phyloP scores from a whole-genome alignment of 2,329 filamentous ascomycete genomes.

The Chaetomium sp. region DNA sequence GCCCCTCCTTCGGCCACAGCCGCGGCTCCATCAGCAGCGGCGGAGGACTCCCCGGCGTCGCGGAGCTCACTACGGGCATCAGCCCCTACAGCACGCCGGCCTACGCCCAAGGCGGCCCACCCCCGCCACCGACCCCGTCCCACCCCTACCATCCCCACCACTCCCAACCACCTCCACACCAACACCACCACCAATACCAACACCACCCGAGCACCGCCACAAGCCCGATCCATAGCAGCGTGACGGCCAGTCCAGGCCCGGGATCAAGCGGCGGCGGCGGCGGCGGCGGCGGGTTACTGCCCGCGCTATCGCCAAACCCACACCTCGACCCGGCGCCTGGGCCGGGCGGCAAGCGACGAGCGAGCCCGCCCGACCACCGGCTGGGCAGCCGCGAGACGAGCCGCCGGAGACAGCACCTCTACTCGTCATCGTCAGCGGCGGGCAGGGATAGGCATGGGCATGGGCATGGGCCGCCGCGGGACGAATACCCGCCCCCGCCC shows the following conservation, averaged over 20 bases:
- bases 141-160: neutral
- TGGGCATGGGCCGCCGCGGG: neutral
- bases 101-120: slow-evolving; percentile 45
- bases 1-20: neutral
- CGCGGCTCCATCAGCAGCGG: neutral
- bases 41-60: slow-evolving; percentile 53
- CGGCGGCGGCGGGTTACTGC: slow-evolving; percentile 31
- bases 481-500: neutral
- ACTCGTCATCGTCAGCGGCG: slow-evolving; percentile 33
- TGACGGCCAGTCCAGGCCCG: neutral
- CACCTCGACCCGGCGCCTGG: slow-evolving; percentile 19
- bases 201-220: neutral
- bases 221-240: slow-evolving; percentile 23
- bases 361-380: slow-evolving; percentile 49
- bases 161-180: slow-evolving; percentile 9
- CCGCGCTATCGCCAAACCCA: slow-evolving; percentile 42
- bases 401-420: slow-evolving; percentile 45
- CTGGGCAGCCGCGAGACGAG: slow-evolving; percentile 47
- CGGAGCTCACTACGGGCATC: slow-evolving; percentile 65
- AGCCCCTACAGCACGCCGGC: slow-evolving; percentile 63
- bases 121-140: neutral
- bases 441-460: neutral
- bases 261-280: neutral
- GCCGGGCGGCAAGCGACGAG: slow-evolving; percentile 50
- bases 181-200: neutral